Evolutionary conservation across 768 basidiomycete genomes (phyloP).

Genomic region (Leccinum imitatum): DNA sequence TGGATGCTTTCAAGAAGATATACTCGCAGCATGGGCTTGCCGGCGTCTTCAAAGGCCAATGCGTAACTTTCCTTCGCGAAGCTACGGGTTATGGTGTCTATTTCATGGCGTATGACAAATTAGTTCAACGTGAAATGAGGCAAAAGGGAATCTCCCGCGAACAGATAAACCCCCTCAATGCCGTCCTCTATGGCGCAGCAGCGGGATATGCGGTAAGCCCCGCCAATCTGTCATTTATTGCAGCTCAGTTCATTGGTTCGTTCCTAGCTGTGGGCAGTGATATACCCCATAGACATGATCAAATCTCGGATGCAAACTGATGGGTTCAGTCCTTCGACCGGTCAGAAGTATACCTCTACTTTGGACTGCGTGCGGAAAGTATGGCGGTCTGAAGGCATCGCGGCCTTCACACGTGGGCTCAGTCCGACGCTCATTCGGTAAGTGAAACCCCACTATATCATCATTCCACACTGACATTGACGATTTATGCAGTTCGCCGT

Average conservation of each 20-base stretch:
- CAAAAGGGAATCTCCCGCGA: slow-evolving; percentile 68
- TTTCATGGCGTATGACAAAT: slow-evolving; percentile 90
- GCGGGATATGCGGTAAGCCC: slow-evolving; percentile 85
- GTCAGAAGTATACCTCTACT: slow-evolving; percentile 80
- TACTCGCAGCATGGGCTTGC: slow-evolving; percentile 69
- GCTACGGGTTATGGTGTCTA: slow-evolving; percentile 82
- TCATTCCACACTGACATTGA: slow-evolving; percentile 5
- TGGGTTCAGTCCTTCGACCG: slow-evolving; percentile 70
- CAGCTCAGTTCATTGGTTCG: slow-evolving; percentile 10
- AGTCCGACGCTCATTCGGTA: slow-evolving; percentile 89
- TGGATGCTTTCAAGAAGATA: slow-evolving; percentile 87
- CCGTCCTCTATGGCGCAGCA: slow-evolving; percentile 85
- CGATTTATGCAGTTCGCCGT: background rate
- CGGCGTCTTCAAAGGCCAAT: slow-evolving; percentile 93
- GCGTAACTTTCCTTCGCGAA: slow-evolving; percentile 83
- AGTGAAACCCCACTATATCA: slow-evolving; percentile 25
- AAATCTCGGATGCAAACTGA: slow-evolving; percentile 98
- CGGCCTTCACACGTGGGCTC: slow-evolving; percentile 90
- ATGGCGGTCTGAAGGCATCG: slow-evolving; percentile 78
- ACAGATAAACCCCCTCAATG: slow-evolving; percentile 73
- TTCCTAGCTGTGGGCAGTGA: slow-evolving; percentile 78
- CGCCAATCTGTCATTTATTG: background rate
- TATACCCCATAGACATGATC: slow-evolving; percentile 95
- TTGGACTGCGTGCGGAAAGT: slow-evolving; percentile 81
- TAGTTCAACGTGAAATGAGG: slow-evolving; percentile 85